phyloP scores from a whole-genome alignment of 106 monocot genomes.

The Apostasia shenzhenica region DNA sequence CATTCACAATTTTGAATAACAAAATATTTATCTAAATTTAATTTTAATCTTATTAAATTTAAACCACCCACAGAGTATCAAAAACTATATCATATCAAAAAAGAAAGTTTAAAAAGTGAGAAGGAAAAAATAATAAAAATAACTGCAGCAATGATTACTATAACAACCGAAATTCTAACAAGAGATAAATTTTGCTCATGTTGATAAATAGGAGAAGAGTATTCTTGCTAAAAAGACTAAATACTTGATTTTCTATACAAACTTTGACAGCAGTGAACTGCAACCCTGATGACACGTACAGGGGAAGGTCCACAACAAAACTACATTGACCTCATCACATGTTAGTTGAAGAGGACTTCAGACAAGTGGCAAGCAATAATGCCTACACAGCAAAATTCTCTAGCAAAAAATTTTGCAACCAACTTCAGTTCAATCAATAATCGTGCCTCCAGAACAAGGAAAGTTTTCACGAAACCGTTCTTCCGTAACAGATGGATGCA shows the following conservation, averaged over 20 bases:
- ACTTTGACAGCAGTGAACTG: neutral
- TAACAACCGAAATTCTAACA: too few species aligned
- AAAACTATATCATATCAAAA: too few species aligned
- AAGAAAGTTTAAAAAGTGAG: too few species aligned
- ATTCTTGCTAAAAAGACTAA: neutral
- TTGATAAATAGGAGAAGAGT: too few species aligned
- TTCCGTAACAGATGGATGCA: constrained; percentile 78
- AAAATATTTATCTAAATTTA: too few species aligned
- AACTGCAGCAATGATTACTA: too few species aligned
- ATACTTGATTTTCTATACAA: neutral
- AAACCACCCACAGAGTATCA: too few species aligned
- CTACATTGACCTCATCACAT: neutral
- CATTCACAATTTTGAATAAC: too few species aligned
- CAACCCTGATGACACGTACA: neutral
- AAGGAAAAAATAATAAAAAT: too few species aligned
- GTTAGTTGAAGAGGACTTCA: neutral
- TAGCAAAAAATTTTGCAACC: neutral
- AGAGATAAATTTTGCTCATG: too few species aligned
- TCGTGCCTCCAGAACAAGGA: neutral
- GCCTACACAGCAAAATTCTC: neutral
- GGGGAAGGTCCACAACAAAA: neutral
- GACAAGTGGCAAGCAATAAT: neutral
- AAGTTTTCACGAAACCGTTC: constrained; percentile 59
- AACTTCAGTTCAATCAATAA: neutral
- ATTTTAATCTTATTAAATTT: too few species aligned